Conservation (phyloP, 2,329 filamentous ascomycete genomes). For the Claviceps maximensis region DNA sequence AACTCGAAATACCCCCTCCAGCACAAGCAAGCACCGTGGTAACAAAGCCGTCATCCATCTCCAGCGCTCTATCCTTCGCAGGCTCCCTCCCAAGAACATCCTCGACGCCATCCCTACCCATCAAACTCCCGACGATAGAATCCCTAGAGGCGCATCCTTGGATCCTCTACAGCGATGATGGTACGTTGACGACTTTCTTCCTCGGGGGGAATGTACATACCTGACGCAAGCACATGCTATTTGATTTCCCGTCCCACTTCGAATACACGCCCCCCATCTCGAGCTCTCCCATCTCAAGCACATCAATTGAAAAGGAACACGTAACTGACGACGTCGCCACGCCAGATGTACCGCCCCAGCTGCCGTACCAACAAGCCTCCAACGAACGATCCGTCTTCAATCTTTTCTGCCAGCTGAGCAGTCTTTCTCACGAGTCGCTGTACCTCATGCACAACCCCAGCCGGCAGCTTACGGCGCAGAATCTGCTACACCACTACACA, state of each 20-base stretch:
- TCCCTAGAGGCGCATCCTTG: conserved; percentile 45
- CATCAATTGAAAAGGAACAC: no score
- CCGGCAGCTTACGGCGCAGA: conserved; percentile 46
- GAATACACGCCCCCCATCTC: no score
- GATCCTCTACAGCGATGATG: conserved; percentile 44
- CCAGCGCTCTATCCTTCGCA: conserved; percentile 47
- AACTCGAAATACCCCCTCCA: background rate
- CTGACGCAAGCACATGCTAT: no score
- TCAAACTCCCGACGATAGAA: conserved; percentile 46
- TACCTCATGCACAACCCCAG: conserved; percentile 58
- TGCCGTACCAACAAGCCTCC: conserved; percentile 44
- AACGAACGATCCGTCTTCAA: conserved; percentile 56
- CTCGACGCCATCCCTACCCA: conserved; percentile 37
- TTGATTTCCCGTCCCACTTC: no score
- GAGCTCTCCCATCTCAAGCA: no score
- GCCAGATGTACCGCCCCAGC: conserved; percentile 35
- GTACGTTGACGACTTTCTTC: conserved; percentile 26
- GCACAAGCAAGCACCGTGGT: background rate
- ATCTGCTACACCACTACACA: conserved; percentile 49
- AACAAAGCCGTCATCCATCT: background rate
- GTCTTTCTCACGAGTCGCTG: conserved; percentile 57
- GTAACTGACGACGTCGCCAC: background rate
- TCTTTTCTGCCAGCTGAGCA: conserved; percentile 56
- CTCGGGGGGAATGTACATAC: no score
- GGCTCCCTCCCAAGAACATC: conserved; percentile 47